Base-by-base conservation (phyloP, 257 asterid species). In the Buddleja alternifolia region DNA sequence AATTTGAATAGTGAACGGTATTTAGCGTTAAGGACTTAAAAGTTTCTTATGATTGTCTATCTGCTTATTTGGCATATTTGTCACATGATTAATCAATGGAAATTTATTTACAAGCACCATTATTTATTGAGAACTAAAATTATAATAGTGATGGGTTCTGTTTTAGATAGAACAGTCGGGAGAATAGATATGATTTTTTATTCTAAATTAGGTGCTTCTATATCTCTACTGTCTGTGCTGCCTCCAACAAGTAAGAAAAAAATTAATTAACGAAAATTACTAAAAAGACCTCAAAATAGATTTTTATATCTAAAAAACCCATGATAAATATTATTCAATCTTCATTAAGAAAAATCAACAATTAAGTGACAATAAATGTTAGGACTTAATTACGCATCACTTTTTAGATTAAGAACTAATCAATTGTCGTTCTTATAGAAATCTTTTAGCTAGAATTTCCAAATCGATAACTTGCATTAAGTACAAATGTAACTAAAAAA, bases 41-140 rank as follows among this genome's bases (percentile, higher is more conserved):
- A n/a, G 68, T 79, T 46, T 55, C 58, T 23, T 61, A 55, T 58
- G 73, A 51, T 70, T 45, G 50, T 72, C 59, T 76, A 25, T 69
- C 59, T 73, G 77, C 62, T 62, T 45, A 60, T 62, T 48, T 52
- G 71, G 21, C 59, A 23, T 21, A 17, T 14, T 17, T 16, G 67
- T 57, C 44, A 62, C 42, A 32, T 60, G 29, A 67, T 59, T 53
- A n/a, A 40, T 63, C 40, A 54, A 15, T 63, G 46, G 40, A 32
- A 73, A 45, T 44, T 44, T 32, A 40, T 73, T 19, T 53, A 34
- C 68, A 17, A 45, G 48, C 51, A n/a, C 39, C 60, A 10, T 44
- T 23, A 9, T 17, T 48, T 68, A 19, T 61, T 53, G 66, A 52
- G 34, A 5, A 25, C 63, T 32, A 44, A 53, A 50, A 19, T 50